Base-by-base conservation (phyloP, 352 stramenopile genomes). In the Nothophytophthora sp. region DNA sequence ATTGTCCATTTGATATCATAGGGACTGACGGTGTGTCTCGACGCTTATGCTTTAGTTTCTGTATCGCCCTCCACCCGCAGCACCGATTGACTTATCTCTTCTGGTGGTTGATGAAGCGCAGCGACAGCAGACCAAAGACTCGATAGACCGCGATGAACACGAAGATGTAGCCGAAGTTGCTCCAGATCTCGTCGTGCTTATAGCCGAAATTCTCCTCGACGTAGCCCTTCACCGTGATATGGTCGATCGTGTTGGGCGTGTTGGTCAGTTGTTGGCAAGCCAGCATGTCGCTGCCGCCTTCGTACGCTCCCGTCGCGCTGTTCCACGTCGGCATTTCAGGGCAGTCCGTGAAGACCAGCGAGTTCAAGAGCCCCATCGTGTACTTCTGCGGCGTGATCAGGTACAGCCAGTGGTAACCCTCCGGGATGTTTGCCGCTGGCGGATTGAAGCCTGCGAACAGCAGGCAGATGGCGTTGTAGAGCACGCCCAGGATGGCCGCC, bases 51-150 rank as follows among this genome's bases (percentile, higher is more conserved):
- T 55, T 30, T 13, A n/a, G n/a, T n/a, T n/a, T n/a, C n/a, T n/a
- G n/a, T n/a, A n/a, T n/a, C n/a, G n/a, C n/a, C n/a, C n/a, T n/a
- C n/a, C n/a, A n/a, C n/a, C n/a, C n/a, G n/a, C n/a, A n/a, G n/a
- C n/a, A n/a, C n/a, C 3, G n/a, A 37, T 16, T 4, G 20, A 34
- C 25, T 53, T 81, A 76, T 43, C 57, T 56, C 55, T 74, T 70
- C 30, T 74, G 59, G 54, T 75, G 63, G 45, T 77, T 79, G 35
- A 80, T 40, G 36, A 66, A 79, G 40, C 70, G 65, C 42, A 80
- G 39, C 18, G 65, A 38, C 2, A 81, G 16, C 3, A 73, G 34
- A 1, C 29, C 61, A 2, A 81, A 38, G 0, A 78, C 2, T 3
- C 60, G 63, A 29, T 63, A 78, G 15, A 68, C 34, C 3, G 42